A percentile compares a stretch with the other conserved stretches of the same genome.
Conservation (phyloP, 2,329 filamentous ascomycete genomes). For the Cladophialophora immunda region DNA sequence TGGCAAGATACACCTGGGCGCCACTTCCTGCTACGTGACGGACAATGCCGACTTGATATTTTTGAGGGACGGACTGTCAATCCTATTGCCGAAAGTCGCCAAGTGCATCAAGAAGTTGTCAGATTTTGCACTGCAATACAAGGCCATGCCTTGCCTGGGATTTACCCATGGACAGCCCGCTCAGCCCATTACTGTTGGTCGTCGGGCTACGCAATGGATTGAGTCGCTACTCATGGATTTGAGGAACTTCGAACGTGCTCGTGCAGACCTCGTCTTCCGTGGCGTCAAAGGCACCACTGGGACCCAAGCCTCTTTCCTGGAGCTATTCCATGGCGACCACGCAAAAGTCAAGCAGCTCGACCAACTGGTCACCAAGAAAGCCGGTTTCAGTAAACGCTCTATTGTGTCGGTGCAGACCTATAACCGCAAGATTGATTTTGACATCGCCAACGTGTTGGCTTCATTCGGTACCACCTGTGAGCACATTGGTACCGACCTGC, state of each 20-base stretch:
- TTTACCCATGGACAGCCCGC: slow-evolving; percentile 74
- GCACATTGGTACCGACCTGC: slow-evolving; percentile 77
- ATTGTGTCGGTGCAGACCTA: slow-evolving; percentile 77
- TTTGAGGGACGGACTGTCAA: slow-evolving; percentile 75
- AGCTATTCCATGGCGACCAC: slow-evolving; percentile 70
- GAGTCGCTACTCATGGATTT: slow-evolving; percentile 81
- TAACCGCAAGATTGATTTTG: slow-evolving; percentile 81
- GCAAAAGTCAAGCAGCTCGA: slow-evolving; percentile 69
- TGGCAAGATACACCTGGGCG: slow-evolving; percentile 82
- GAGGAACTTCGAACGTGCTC: slow-evolving; percentile 73
- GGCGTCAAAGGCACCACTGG: slow-evolving; percentile 78
- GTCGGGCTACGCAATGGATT: slow-evolving; percentile 76
- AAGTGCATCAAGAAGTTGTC: slow-evolving; percentile 79
- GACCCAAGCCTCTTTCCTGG: slow-evolving; percentile 79
- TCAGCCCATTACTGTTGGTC: slow-evolving; percentile 72
- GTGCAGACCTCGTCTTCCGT: slow-evolving; percentile 75
- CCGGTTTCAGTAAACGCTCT: slow-evolving; percentile 63
- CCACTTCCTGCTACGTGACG: slow-evolving; percentile 68
- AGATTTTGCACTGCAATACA: slow-evolving; percentile 76
- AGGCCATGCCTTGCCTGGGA: slow-evolving; percentile 74
- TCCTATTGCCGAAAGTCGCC: slow-evolving; percentile 80
- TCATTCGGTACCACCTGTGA: slow-evolving; percentile 82
- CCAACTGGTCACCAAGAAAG: slow-evolving; percentile 70
- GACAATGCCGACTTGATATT: slow-evolving; percentile 81
- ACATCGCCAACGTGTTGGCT: slow-evolving; percentile 80